Evolutionary conservation across 768 basidiomycete genomes (phyloP), one percentile per base, ranked within the genome.

Genomic region (Hygrocybe punicea): DNA sequence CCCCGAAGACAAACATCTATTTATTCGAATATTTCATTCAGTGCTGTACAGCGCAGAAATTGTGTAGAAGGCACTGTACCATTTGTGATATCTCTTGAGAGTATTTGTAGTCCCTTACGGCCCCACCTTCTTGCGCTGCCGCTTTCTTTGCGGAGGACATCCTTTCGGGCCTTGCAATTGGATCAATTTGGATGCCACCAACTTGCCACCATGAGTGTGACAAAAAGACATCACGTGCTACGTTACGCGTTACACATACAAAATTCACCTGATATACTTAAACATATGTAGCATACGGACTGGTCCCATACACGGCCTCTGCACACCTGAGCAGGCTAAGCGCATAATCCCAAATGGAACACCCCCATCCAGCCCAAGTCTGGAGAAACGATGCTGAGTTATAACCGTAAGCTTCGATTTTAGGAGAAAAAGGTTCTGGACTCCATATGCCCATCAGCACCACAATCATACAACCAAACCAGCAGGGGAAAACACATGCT

Each of bases 1-100:
- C 93, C 8, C 93, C 93, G 70, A 97, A 96, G 44, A 97, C 95
- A 67, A 96, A 97, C 92, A 97, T 93, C 92, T 93, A n/a, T n/a
- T n/a, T n/a, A n/a, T n/a, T n/a, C n/a, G n/a, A 59, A 25, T 23
- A 34, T 23, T 34, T 33, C 42, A 24, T 1, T 58, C 11, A 53
- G 42, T 61, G 42, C 51, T 21, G 44, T 51, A 29, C 39, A 13
- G 29, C 47, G 36, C 52, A 37, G 55, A 19, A 14, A 39, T n/a
- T n/a, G 33, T 36, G 14, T 17, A 35, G 13, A 37, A 21, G 29
- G 29, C 4, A 23, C 61, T 74, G 35, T 45, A 90, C 91, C 94
- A 97, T 97, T 71, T 96, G 93, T 7, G 91, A 89, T 24, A 97
- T 97, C 72, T 97, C 94, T 58, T 88, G 87, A 1, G 83, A 82